Evolutionary conservation across 805 yeast genomes (phyloP).

Genomic region (Myxozyma udenii): DNA sequence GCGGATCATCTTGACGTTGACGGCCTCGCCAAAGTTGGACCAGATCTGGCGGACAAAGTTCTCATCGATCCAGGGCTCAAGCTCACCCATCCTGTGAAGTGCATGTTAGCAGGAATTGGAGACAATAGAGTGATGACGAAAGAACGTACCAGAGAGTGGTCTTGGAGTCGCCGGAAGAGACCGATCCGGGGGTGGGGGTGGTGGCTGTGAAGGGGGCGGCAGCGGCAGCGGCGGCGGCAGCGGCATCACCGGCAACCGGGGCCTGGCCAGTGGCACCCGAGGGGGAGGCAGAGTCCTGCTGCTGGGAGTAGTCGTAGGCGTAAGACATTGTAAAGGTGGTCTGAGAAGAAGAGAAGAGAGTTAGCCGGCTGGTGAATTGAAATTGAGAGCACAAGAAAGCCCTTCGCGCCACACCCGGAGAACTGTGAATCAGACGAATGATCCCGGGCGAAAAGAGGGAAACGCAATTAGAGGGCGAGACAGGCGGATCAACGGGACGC

Average conservation of each 20-base stretch:
- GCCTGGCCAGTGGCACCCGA: constrained; percentile 19
- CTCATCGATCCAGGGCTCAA: constrained; percentile 84
- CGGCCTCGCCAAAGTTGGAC: constrained; percentile 63
- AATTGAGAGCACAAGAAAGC: too few relatives aligned
- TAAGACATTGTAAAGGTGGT: constrained; percentile 23
- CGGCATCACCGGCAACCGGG: constrained; percentile 14
- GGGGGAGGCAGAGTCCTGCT: constrained; percentile 27
- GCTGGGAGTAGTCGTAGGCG: constrained; percentile 30
- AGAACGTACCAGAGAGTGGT: constrained; percentile 37
- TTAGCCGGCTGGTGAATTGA: too few relatives aligned
- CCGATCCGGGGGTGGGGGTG: constrained; percentile 18
- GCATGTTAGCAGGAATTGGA: background rate
- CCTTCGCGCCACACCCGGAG: too few relatives aligned
- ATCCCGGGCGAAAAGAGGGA: too few relatives aligned
- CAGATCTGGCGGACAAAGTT: constrained; percentile 62
- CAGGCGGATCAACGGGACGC: too few relatives aligned
- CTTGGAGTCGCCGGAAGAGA: constrained; percentile 31
- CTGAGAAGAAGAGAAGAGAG: background rate
- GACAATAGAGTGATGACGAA: background rate
- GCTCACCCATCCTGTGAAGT: constrained; percentile 63
- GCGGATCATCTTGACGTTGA: constrained; percentile 66
- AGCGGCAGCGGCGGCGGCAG: constrained; percentile 25
- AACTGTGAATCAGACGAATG: too few relatives aligned
- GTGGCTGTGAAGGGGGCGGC: constrained; percentile 20
- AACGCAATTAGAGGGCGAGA: too few relatives aligned